Evolutionary conservation across 164 flowering plant species (phyloP).

Genomic region (Magnolia changhungtana): DNA sequence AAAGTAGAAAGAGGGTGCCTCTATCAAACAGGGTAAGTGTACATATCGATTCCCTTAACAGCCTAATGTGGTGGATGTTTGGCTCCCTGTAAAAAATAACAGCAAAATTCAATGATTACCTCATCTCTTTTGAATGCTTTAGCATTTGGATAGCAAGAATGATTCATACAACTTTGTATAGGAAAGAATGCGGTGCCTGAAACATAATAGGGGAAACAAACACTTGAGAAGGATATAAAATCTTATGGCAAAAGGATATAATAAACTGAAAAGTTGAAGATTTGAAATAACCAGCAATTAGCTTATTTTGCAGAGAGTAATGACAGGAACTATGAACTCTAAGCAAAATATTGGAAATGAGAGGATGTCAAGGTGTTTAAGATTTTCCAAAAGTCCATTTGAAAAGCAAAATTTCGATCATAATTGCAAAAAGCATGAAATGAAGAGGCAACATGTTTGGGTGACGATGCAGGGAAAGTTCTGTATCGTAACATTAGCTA

Average conservation of each 20-base stretch:
- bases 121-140: constrained; percentile 96
- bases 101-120: constrained; percentile 37
- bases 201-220: constrained; percentile 6
- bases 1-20: too few species aligned
- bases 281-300: neutral
- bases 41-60: too few species aligned
- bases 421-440: too few species aligned
- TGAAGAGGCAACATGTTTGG: too few species aligned
- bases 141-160: constrained; percentile 91
- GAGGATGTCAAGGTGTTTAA: too few species aligned
- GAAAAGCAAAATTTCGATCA: too few species aligned
- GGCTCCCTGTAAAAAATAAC: neutral
- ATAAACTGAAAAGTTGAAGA: neutral
- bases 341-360: neutral
- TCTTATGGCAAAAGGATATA: neutral
- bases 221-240: neutral
- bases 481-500: too few species aligned
- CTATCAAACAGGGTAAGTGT: too few species aligned
- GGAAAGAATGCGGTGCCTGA: constrained; percentile 93
- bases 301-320: neutral
- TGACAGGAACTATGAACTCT: neutral
- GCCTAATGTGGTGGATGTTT: neutral
- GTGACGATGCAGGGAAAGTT: too few species aligned
- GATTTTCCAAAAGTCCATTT: too few species aligned
- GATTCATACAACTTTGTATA: constrained; percentile 95